Conservation (phyloP, 257 asterid genomes). For the Knoxia roxburghii region DNA sequence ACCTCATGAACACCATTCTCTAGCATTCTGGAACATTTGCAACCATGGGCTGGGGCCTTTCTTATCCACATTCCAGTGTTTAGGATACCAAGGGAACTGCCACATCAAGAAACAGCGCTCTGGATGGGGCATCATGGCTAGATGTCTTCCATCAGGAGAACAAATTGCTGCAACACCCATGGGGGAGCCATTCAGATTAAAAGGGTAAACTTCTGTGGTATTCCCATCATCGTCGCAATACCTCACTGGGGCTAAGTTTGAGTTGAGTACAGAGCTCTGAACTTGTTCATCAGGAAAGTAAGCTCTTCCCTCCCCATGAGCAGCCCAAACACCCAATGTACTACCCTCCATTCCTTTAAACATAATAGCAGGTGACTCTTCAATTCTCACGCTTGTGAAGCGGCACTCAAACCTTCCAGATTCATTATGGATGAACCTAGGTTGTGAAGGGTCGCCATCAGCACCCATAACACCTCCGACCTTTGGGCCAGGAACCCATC, state of each 20-base stretch:
- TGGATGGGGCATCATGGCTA: constrained; percentile 96
- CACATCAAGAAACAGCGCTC: constrained; percentile 94
- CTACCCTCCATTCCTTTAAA: constrained; percentile 90
- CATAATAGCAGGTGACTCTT: constrained; percentile 77
- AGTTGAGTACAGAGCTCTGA: constrained; percentile 33
- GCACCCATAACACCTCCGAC: constrained; percentile 67
- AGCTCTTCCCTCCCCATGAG: constrained; percentile 93
- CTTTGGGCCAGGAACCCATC: constrained; percentile 89
- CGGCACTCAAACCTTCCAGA: constrained; percentile 86
- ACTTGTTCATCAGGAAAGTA: constrained; percentile 62
- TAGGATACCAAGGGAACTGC: constrained; percentile 97
- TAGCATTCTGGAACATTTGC: constrained; percentile 91
- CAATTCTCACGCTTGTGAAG: constrained; percentile 72
- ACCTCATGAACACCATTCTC: constrained; percentile 88
- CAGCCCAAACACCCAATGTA: constrained; percentile 87
- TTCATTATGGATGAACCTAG: constrained; percentile 80
- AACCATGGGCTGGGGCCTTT: constrained; percentile 92
- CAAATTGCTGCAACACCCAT: constrained; percentile 84
- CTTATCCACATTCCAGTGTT: constrained; percentile 70
- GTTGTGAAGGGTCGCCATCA: constrained; percentile 72
- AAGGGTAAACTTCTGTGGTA: constrained; percentile 72
- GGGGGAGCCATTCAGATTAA: constrained; percentile 73
- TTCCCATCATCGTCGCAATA: constrained; percentile 76
- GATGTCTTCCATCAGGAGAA: constrained; percentile 92
- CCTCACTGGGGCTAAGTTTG: constrained; percentile 63